phyloP scores from a whole-genome alignment of 2,329 filamentous ascomycete genomes.

The Neospermospora avenae region DNA sequence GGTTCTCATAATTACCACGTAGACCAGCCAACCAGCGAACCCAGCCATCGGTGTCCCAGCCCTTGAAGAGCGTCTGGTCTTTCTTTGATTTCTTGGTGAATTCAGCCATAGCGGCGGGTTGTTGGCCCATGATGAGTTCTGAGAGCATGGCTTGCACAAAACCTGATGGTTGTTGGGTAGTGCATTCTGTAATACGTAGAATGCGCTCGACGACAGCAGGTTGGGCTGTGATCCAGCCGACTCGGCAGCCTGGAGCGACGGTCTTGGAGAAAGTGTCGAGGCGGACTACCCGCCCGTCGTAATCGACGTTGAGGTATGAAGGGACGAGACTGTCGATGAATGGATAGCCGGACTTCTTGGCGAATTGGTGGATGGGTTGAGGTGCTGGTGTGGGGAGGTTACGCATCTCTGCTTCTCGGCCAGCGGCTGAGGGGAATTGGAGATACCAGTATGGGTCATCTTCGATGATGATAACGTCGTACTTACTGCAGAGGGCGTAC shows the following conservation, averaged over 20 bases:
- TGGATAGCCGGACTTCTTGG: conserved; percentile 59
- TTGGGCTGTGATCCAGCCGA: conserved; percentile 89
- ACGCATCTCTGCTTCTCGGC: conserved; percentile 35
- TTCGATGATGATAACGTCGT: conserved; percentile 87
- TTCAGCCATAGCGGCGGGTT: conserved; percentile 49
- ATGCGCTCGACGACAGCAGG: conserved; percentile 74
- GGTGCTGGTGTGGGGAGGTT: conserved; percentile 34
- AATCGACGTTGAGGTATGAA: conserved; percentile 77
- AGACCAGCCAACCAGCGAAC: conserved; percentile 87
- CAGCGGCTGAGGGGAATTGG: conserved; percentile 73
- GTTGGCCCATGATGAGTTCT: conserved; percentile 71
- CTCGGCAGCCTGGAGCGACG: conserved; percentile 80
- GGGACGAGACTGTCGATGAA: conserved; percentile 83
- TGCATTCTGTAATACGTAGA: conserved; percentile 68
- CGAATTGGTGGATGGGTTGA: conserved; percentile 29
- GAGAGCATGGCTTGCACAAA: conserved; percentile 85
- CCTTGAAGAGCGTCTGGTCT: conserved; percentile 40
- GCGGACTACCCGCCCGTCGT: conserved; percentile 81
- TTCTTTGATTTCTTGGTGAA: conserved; percentile 39
- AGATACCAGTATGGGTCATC: conserved; percentile 97
- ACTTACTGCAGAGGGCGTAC: conserved; percentile 76
- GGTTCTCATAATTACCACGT: conserved; percentile 76
- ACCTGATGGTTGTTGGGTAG: conserved; percentile 81
- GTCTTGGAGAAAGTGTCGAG: conserved; percentile 95
- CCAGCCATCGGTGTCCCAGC: conserved; percentile 84